phyloP scores from a whole-genome alignment of 768 basidiomycete genomes.

The Suillus subluteus region DNA sequence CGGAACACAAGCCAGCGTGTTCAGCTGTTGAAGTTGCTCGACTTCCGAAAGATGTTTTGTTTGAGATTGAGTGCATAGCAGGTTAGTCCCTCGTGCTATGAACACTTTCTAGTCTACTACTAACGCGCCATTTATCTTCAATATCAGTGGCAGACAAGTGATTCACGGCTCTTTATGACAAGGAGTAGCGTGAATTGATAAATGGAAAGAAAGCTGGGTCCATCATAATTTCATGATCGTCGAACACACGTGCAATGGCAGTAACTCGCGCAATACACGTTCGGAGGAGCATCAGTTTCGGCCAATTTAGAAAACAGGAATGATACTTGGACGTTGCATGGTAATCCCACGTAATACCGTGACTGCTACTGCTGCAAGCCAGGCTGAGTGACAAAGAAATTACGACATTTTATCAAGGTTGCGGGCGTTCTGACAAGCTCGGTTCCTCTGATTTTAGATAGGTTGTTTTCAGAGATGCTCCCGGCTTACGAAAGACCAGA shows the following conservation, averaged over 20 bases:
- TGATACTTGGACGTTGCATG: not conserved
- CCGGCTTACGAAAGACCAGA: not conserved
- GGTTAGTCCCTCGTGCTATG: conserved; percentile 46
- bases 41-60: conserved; percentile 87
- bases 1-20: conserved; percentile 79
- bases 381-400: no score
- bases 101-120: not conserved
- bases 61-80: conserved; percentile 91
- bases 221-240: not conserved
- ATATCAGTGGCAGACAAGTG: conserved; percentile 1
- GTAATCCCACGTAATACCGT: no score
- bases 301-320: not conserved
- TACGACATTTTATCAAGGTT: no score
- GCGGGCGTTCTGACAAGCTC: no score
- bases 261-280: not conserved
- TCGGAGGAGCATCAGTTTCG: not conserved
- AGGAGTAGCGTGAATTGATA: not conserved
- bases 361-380: no score
- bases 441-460: no score
- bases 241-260: not conserved
- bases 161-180: not conserved
- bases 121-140: not conserved
- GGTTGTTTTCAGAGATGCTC: not conserved
- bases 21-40: conserved; percentile 89
- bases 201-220: not conserved